phyloP scores from a whole-genome alignment of 495 filamentous ascomycete genomes.

The Astrothelium subdiscretum region DNA sequence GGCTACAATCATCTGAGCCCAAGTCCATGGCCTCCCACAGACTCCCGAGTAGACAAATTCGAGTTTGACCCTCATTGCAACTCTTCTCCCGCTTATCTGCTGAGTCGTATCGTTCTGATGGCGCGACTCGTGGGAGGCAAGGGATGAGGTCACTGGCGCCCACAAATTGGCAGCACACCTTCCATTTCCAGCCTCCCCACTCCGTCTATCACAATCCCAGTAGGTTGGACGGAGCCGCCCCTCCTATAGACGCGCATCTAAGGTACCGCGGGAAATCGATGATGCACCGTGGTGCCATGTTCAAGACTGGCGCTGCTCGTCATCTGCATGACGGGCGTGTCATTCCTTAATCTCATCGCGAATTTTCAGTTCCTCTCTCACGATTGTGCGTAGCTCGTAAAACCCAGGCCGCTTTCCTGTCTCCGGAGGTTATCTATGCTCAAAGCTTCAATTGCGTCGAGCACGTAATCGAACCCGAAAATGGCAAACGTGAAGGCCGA shows the following conservation, averaged over 20 bases:
- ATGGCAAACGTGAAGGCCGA: neutral
- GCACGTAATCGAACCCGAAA: neutral
- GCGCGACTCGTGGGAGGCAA: neutral
- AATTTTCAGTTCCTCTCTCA: neutral
- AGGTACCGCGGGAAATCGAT: neutral
- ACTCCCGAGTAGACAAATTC: too few species aligned
- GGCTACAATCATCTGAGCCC: too few species aligned
- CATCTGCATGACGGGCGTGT: neutral
- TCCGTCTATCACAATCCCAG: neutral
- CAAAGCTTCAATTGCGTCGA: too few species aligned
- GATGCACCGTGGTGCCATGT: neutral
- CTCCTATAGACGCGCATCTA: neutral
- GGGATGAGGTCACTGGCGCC: neutral
- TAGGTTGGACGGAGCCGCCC: too few species aligned
- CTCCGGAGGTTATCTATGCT: too few species aligned
- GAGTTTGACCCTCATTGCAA: too few species aligned
- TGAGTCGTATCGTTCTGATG: neutral
- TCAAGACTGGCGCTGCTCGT: neutral
- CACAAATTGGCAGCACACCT: neutral
- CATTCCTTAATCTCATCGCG: neutral
- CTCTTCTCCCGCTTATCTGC: too few species aligned
- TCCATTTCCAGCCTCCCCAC: neutral
- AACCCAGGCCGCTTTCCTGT: too few species aligned
- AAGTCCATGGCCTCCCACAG: too few species aligned
- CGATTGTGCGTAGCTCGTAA: too few species aligned